Conservation (phyloP, 306 rosid species). For the Prosopis cineraria region DNA sequence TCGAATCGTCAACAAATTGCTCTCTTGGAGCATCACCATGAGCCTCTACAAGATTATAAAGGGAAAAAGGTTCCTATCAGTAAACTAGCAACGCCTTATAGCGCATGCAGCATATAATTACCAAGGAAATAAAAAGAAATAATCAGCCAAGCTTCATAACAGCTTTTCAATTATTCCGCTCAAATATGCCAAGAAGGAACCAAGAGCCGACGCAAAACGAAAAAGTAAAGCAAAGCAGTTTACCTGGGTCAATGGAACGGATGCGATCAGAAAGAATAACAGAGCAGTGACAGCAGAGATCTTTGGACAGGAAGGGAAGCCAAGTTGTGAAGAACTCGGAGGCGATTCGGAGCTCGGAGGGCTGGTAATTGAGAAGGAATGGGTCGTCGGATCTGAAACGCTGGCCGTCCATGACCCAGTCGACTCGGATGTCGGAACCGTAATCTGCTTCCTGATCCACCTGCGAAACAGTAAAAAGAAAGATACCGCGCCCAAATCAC, state of each 20-base stretch:
- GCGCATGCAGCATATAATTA: not conserved
- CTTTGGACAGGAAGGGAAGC: slow-evolving; percentile 90
- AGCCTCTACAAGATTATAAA: slow-evolving; percentile 36
- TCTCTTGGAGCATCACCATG: slow-evolving; percentile 27
- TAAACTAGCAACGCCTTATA: not conserved
- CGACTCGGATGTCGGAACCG: slow-evolving; percentile 32
- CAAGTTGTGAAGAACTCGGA: slow-evolving; percentile 82
- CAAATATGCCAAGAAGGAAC: not conserved
- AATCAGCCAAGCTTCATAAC: not conserved
- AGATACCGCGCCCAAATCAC: slow-evolving; percentile 14
- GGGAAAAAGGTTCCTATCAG: not conserved
- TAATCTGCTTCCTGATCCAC: not conserved
- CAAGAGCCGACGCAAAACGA: not conserved
- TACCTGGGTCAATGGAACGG: slow-evolving; percentile 73
- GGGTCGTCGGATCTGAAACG: slow-evolving; percentile 55
- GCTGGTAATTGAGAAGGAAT: slow-evolving; percentile 59
- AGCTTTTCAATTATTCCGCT: not conserved
- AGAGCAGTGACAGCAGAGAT: slow-evolving; percentile 75
- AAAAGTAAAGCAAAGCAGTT: not conserved
- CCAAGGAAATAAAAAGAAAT: not conserved
- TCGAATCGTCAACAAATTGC: slow-evolving; percentile 14
- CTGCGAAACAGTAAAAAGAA: not conserved
- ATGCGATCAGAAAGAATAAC: slow-evolving; percentile 69
- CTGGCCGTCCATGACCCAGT: slow-evolving; percentile 48
- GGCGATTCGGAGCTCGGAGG: slow-evolving; percentile 80